Conservation (phyloP, 2,329 filamentous ascomycete species). For the Colletotrichum viniferum region DNA sequence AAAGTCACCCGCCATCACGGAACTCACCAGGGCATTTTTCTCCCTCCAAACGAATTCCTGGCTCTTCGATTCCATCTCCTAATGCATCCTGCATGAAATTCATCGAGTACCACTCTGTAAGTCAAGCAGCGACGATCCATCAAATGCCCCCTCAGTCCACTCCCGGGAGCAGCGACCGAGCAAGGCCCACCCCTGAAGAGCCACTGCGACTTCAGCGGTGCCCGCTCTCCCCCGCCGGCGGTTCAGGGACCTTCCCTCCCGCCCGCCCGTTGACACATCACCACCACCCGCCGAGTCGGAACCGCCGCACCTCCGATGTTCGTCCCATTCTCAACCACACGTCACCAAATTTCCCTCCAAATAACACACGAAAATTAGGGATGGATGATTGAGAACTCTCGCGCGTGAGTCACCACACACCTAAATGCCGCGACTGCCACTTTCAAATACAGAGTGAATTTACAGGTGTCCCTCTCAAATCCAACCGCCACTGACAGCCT, state of each 20-base stretch:
- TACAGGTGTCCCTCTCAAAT: background rate
- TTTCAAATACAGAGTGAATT: background rate
- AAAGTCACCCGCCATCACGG: background rate
- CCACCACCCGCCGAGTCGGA: background rate
- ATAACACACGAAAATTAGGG: fast-evolving
- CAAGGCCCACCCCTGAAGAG: background rate
- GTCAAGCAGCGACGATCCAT: background rate
- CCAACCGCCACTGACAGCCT: background rate
- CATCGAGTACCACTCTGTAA: background rate
- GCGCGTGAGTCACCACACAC: background rate
- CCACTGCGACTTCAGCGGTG: background rate
- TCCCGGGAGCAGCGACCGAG: background rate
- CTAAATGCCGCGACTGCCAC: background rate
- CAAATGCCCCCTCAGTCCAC: background rate
- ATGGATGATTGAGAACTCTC: background rate
- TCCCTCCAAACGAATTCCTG: background rate
- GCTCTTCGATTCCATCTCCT: background rate
- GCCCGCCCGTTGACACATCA: background rate
- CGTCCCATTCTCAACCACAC: background rate
- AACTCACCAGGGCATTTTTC: background rate
- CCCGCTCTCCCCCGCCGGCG: background rate
- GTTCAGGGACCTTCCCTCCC: constrained; percentile 1
- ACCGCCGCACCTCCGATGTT: background rate
- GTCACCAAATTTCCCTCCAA: background rate
- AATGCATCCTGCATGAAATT: background rate